Conservation (phyloP, 345 rosid genomes). For the Viola odorata region DNA sequence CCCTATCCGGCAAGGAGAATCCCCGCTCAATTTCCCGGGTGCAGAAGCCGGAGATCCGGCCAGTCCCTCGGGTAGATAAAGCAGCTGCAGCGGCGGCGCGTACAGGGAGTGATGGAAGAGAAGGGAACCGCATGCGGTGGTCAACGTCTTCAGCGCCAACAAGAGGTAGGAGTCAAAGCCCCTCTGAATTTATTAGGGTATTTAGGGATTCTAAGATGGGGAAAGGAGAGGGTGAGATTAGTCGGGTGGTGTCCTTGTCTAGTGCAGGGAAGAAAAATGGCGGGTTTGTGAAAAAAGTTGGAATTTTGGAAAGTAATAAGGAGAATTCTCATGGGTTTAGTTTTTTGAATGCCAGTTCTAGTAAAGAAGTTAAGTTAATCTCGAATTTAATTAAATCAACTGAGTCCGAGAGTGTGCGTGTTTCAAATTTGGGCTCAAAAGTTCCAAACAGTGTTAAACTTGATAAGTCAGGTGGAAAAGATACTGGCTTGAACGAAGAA, state of each 20-base stretch:
- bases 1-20: conserved; percentile 59
- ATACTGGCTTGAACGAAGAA: conserved; percentile 29
- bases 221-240: conserved; percentile 28
- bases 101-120: conserved; percentile 25
- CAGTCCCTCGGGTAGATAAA: conserved; percentile 57
- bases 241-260: conserved; percentile 17
- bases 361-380: conserved; percentile 18
- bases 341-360: conserved; percentile 14
- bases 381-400: conserved; percentile 21
- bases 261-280: conserved; percentile 33
- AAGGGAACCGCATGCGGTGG: conserved; percentile 34
- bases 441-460: conserved; percentile 6
- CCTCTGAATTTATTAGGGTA: conserved; percentile 59
- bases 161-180: conserved; percentile 85
- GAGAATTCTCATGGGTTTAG: conserved; percentile 14
- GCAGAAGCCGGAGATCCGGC: conserved; percentile 54
- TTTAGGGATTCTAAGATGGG: conserved; percentile 42
- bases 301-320: conserved; percentile 13
- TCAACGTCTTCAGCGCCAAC: conserved; percentile 45
- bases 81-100: conserved; percentile 14
- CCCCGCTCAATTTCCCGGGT: conserved; percentile 31
- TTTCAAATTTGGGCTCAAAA: conserved; percentile 21
- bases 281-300: conserved; percentile 27
- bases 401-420: conserved; percentile 11
- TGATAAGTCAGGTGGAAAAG: conserved; percentile 32